These are phyloP conservation scores for Aspergillus novoparasiticus DNA, from an alignment of 2,329 filamentous ascomycete genomes.

Conservation along the genomic window DNA sequence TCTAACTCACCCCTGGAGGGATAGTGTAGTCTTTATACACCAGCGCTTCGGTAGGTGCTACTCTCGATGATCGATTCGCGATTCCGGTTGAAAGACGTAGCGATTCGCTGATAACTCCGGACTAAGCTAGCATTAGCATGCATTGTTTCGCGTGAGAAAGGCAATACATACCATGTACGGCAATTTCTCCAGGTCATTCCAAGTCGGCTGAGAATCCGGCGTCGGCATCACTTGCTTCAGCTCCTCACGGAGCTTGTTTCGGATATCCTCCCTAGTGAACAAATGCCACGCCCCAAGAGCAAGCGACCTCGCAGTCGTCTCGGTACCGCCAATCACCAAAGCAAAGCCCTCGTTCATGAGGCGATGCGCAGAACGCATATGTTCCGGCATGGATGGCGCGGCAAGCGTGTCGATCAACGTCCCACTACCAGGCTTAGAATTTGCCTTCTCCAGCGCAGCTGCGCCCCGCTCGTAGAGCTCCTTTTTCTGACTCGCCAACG, in stretches of 20 bases:
- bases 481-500: slow-evolving; percentile 19
- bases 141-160: too few species aligned
- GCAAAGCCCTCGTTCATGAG: slow-evolving; percentile 43
- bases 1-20: slow-evolving; percentile 29
- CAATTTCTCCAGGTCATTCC: slow-evolving; percentile 41
- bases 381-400: slow-evolving; percentile 18
- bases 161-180: slow-evolving; percentile 39
- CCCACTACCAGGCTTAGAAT: background rate
- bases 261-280: slow-evolving; percentile 19
- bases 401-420: slow-evolving; percentile 21
- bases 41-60: slow-evolving; percentile 28
- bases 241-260: slow-evolving; percentile 29
- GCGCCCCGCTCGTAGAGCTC: slow-evolving; percentile 13
- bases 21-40: slow-evolving; percentile 34
- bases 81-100: slow-evolving; percentile 44
- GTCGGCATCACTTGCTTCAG: slow-evolving; percentile 32
- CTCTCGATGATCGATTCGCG: slow-evolving; percentile 30
- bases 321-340: slow-evolving; percentile 43
- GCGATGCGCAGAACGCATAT: slow-evolving; percentile 25
- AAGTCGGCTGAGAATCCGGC: slow-evolving; percentile 23
- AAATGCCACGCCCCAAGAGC: slow-evolving; percentile 31
- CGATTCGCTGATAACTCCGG: slow-evolving; percentile 24
- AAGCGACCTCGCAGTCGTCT: slow-evolving; percentile 39
- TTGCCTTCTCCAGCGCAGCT: slow-evolving; percentile 9
- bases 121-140: background rate